These are phyloP conservation scores for Calonectria pseudoreteaudii DNA, from an alignment of 2,329 filamentous ascomycete species.

Conservation along the genomic window DNA sequence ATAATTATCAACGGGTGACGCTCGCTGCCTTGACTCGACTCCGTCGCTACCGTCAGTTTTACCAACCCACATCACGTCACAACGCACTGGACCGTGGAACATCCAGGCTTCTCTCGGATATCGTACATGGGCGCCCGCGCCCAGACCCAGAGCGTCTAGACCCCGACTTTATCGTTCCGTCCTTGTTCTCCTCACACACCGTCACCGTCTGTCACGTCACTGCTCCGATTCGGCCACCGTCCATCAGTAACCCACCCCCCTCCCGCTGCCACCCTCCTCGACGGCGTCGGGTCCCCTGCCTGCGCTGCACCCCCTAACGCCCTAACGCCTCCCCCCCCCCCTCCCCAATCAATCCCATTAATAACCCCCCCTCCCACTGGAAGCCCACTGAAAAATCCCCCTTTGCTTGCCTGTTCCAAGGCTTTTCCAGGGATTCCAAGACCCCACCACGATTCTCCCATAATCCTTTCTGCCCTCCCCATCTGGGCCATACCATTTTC, in stretches of 20 bases:
- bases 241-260: constrained; percentile 11
- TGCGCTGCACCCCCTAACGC: constrained; percentile 9
- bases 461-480: constrained; percentile 19
- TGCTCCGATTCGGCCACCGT: constrained; percentile 15
- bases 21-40: not conserved
- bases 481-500: constrained; percentile 26
- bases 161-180: not conserved
- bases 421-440: constrained; percentile 41
- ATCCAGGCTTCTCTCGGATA: constrained; percentile 1
- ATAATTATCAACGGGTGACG: not conserved
- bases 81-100: not conserved
- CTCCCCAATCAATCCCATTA: constrained; percentile 21
- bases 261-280: not conserved
- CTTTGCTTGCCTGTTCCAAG: constrained; percentile 40
- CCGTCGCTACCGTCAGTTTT: not conserved
- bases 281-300: not conserved
- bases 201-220: constrained; percentile 25
- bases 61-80: constrained; percentile 5
- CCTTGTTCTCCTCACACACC: not conserved
- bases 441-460: constrained; percentile 42
- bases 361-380: constrained; percentile 28
- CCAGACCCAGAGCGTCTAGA: not conserved
- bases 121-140: not conserved
- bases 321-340: constrained; percentile 27
- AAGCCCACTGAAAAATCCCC: constrained; percentile 21